A percentile compares a stretch with the other conserved stretches of the same genome.
Conservation (phyloP, 495 filamentous ascomycete genomes). For the Ramalina intermedia region DNA sequence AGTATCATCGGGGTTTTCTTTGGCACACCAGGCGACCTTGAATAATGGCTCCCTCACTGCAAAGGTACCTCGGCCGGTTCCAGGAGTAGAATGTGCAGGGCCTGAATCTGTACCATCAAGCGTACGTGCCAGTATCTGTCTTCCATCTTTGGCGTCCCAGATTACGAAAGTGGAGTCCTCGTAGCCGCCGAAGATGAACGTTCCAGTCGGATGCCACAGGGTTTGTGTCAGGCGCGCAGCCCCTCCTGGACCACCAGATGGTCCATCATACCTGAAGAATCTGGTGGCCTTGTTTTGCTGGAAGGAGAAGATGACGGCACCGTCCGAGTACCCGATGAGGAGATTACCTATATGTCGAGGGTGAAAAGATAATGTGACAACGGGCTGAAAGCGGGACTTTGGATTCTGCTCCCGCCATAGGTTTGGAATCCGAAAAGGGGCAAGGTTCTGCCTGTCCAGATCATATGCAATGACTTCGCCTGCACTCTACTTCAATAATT, state of each 20-base stretch:
- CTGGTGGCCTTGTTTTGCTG: conserved; percentile 67
- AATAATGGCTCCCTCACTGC: conserved; percentile 56
- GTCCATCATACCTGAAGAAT: conserved; percentile 72
- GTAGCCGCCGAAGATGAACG: conserved; percentile 74
- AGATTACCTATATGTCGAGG: conserved; percentile 88
- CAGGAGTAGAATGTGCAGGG: conserved; percentile 32
- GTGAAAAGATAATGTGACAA: conserved; percentile 71
- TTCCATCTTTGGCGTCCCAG: conserved; percentile 89
- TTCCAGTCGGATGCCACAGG: conserved; percentile 89
- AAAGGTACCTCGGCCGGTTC: conserved; percentile 27
- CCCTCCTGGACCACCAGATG: conserved; percentile 75
- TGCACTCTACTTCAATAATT: conserved; percentile 17
- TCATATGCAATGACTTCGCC: conserved; percentile 81
- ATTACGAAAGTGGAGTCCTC: conserved; percentile 83
- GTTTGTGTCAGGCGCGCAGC: conserved; percentile 60
- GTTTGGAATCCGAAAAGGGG: conserved; percentile 68
- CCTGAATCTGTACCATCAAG: conserved; percentile 55
- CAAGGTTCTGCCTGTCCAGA: conserved; percentile 61
- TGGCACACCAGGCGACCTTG: conserved; percentile 78
- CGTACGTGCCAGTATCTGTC: conserved; percentile 70
- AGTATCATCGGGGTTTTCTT: conserved; percentile 83
- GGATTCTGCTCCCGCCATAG: conserved; percentile 59
- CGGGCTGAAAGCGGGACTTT: conserved; percentile 37
- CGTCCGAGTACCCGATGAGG: conserved; percentile 73
- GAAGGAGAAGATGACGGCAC: conserved; percentile 81